Conservation (phyloP, 306 rosid species). For the Hippophae rhamnoides region DNA sequence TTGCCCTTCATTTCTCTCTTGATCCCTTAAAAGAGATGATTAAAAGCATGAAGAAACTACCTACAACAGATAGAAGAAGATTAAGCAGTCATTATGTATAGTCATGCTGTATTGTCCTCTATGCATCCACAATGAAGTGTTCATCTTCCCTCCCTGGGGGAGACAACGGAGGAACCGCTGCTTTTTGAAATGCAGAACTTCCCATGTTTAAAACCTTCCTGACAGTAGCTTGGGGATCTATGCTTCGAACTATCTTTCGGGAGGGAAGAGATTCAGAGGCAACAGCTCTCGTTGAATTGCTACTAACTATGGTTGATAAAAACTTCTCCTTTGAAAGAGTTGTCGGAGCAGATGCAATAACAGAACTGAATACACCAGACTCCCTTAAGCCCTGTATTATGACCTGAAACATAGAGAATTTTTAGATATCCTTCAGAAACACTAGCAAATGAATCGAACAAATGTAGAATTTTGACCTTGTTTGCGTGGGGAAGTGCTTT, state of each 20-base stretch:
- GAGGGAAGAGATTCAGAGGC: conserved; percentile 64
- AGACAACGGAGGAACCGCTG: conserved; percentile 76
- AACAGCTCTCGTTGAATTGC: conserved; percentile 59
- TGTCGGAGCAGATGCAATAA: conserved; percentile 65
- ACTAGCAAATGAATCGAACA: no score
- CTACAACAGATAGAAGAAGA: conserved; percentile 6
- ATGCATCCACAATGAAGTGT: conserved; percentile 20
- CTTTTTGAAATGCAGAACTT: conserved; percentile 33
- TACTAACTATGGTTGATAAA: conserved; percentile 54
- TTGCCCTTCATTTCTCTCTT: conserved; percentile 18
- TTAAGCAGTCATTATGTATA: conserved; percentile 2
- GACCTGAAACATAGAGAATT: conserved; percentile 34
- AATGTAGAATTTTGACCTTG: no score
- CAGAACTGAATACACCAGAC: conserved; percentile 82
- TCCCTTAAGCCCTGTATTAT: conserved; percentile 79
- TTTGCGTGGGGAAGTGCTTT: no score
- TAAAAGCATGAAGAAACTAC: not conserved
- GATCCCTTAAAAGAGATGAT: conserved; percentile 6
- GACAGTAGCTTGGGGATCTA: conserved; percentile 37
- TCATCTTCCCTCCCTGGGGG: conserved; percentile 50
- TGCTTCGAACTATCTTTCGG: conserved; percentile 36
- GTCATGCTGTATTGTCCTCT: conserved; percentile 11
- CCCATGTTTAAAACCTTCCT: conserved; percentile 53
- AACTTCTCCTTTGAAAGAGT: conserved; percentile 64
- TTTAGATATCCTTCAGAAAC: not conserved